phyloP scores from a whole-genome alignment of 371 early-diverging fungal genomes.

The Blakeslea trispora region DNA sequence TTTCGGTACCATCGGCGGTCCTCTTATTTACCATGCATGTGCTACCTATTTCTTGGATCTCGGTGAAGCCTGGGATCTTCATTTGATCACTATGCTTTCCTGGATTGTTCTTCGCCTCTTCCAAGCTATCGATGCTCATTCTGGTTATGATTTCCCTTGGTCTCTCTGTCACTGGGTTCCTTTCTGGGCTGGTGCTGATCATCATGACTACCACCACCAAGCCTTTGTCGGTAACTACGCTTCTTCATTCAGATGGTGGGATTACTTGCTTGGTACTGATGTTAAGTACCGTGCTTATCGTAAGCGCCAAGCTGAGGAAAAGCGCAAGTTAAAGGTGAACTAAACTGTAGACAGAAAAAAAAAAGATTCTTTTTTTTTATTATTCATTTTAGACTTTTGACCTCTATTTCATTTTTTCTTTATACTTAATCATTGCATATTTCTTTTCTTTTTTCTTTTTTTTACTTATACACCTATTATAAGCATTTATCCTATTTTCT shows the following conservation, averaged over 20 bases:
- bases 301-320: constrained; percentile 42
- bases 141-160: constrained; percentile 97
- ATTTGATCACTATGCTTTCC: constrained; percentile 75
- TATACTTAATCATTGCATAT: too few relatives aligned
- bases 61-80: constrained; percentile 64
- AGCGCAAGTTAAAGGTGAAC: constrained; percentile 9
- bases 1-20: constrained; percentile 77
- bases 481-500: too few relatives aligned
- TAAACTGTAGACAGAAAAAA: neutral
- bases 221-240: constrained; percentile 84
- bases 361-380: too few relatives aligned
- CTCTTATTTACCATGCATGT: constrained; percentile 53
- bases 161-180: constrained; percentile 77
- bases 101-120: constrained; percentile 84
- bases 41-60: constrained; percentile 17
- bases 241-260: constrained; percentile 85
- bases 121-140: constrained; percentile 92
- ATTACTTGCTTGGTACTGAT: constrained; percentile 83
- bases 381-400: too few relatives aligned
- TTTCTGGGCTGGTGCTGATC: constrained; percentile 84
- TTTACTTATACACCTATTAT: too few relatives aligned
- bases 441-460: too few relatives aligned
- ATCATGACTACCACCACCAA: constrained; percentile 86
- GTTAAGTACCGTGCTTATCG: constrained; percentile 71
- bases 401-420: too few relatives aligned